phyloP scores from a whole-genome alignment of 2,329 filamentous ascomycete species.

The Neofusicoccum parvum region DNA sequence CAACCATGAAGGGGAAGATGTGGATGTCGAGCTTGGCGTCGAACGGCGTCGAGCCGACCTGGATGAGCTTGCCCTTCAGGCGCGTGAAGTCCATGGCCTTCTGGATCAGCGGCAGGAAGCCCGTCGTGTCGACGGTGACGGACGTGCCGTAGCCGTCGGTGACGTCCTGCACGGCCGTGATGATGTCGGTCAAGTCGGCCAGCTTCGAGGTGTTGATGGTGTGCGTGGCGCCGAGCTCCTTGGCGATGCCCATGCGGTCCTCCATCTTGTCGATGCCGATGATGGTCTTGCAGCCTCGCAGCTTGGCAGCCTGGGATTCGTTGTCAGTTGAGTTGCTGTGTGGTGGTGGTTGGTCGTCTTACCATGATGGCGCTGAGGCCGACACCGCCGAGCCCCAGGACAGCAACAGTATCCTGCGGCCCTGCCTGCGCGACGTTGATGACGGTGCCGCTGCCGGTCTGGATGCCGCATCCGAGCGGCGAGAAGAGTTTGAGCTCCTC shows the following conservation, averaged over 20 bases:
- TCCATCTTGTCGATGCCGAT: conserved; percentile 42
- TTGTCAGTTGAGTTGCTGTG: neutral
- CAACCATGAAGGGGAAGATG: conserved; percentile 51
- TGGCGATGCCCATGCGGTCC: conserved; percentile 39
- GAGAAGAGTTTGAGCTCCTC: conserved; percentile 46
- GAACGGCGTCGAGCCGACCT: conserved; percentile 50
- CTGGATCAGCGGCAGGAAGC: conserved; percentile 43
- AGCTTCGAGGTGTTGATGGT: conserved; percentile 37
- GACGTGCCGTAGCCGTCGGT: conserved; percentile 41
- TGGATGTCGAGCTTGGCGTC: conserved; percentile 44
- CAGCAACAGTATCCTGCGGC: conserved; percentile 40
- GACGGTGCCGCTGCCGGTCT: conserved; percentile 48
- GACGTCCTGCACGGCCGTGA: conserved; percentile 36
- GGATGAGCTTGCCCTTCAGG: conserved; percentile 52
- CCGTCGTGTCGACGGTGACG: conserved; percentile 54
- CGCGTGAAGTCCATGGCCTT: conserved; percentile 47
- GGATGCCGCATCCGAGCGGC: conserved; percentile 51
- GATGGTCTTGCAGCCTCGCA: conserved; percentile 39
- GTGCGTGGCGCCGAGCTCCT: conserved; percentile 43
- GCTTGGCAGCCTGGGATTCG: conserved; percentile 45
- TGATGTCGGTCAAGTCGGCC: conserved; percentile 25
- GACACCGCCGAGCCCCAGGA: conserved; percentile 52
- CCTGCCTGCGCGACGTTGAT: conserved; percentile 36
- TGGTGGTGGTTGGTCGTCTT: neutral
- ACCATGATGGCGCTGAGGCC: conserved; percentile 50